Evolutionary conservation across 1,284 basidiomycete species (phyloP).

Genomic region (Exobasidium rhododendri): DNA sequence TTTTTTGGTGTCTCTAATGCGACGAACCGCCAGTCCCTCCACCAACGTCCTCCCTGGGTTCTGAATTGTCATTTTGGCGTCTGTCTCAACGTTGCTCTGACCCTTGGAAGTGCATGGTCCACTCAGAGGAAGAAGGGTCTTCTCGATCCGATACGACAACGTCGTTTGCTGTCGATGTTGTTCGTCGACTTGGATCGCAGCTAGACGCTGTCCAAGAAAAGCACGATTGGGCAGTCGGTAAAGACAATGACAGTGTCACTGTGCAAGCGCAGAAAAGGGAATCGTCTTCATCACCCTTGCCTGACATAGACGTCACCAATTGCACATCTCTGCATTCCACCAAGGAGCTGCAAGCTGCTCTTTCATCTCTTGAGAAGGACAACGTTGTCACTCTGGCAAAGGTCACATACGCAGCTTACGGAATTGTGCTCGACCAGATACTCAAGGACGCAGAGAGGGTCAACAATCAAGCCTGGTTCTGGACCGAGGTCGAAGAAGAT

Average conservation of each 20-base stretch:
- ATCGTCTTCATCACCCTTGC: neutral
- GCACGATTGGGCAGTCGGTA: neutral
- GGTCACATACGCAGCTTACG: slow-evolving; percentile 33
- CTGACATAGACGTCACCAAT: neutral
- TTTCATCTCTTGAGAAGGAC: neutral
- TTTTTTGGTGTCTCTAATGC: too few relatives aligned
- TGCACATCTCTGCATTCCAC: neutral
- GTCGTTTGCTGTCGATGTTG: slow-evolving; percentile 3
- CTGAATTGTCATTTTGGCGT: too few relatives aligned
- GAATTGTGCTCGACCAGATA: slow-evolving; percentile 30
- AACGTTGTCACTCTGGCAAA: slow-evolving; percentile 16
- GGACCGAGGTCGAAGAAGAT: slow-evolving; percentile 42
- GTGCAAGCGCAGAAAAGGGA: neutral
- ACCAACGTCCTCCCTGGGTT: too few relatives aligned
- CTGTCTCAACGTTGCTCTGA: too few relatives aligned
- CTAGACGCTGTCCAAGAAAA: slow-evolving; percentile 2
- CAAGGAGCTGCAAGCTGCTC: neutral
- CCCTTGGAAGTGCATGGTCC: too few relatives aligned
- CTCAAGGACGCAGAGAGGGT: slow-evolving; percentile 34
- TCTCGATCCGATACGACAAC: neutral
- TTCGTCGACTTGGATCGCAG: neutral
- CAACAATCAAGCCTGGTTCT: slow-evolving; percentile 39
- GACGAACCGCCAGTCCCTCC: too few relatives aligned
- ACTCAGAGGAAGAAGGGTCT: neutral
- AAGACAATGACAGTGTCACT: neutral